Base-by-base conservation (phyloP, 441 rosid genomes). In the Gossypium trilobum region DNA sequence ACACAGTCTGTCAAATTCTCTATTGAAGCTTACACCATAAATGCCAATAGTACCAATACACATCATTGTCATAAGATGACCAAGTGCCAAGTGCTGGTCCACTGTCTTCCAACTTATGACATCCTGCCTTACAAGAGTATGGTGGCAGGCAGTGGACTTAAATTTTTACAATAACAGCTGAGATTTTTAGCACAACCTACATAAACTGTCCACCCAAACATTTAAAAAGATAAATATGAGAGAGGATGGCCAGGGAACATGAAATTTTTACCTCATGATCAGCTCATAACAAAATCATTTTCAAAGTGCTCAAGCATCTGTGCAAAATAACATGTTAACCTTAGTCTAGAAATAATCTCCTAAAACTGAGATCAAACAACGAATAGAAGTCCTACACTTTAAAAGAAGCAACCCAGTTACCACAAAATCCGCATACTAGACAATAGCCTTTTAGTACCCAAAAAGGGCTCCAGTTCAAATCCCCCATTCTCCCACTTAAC, bases 361-460 rank as follows among this genome's bases (percentile, higher is more conserved):
- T 7, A 67, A 65, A 66, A 14, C 14, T 27, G 8, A 67, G 59
- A 67, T 50, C 58, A 50, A 29, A 68, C 44, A 51, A 29, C 72
- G 31, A 71, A 70, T 7, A 36, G 36, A 42, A 14, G 42, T 14
- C 57, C 65, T 14, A 59, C 56, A 71, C 5, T 2, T 46, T 9
- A 59, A 71, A 27, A 56, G 25, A 68, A 59, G 9, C 68, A 59
- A 39, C 42, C 58, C 48, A 25, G 29, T 59, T 48, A 71, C 22
- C 67, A 42, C 29, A 59, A 16, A 56, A 68, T 10, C 31, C 2
- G 1, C 1, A 14, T 8, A 29, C 46, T 29, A 52, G 48, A 59
- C 44, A 51, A 51, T 51, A 27, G 59, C 71, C 42, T 50, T 14
- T 14, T 51, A 68, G 29, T 31, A 57, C 58, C 58, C 9, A 50